Evolutionary conservation across 2,329 filamentous ascomycete genomes (phyloP).

Genomic region (Pestalotiopsis sp.): DNA sequence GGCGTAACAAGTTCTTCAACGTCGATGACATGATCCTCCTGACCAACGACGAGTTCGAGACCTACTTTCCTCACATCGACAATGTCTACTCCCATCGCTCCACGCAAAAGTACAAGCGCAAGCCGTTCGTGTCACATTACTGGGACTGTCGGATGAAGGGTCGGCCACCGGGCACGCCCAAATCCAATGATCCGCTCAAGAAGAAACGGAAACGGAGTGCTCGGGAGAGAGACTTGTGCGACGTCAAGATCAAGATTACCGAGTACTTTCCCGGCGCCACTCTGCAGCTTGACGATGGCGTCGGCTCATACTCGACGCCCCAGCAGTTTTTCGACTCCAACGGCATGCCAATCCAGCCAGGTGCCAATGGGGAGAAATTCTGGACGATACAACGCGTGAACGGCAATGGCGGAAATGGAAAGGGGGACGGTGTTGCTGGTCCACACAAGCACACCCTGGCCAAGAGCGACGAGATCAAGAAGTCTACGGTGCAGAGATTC

Average conservation of each 20-base stretch:
- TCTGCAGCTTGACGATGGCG: conserved; percentile 34
- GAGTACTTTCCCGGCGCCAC: conserved; percentile 69
- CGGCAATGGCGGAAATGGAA: conserved; percentile 74
- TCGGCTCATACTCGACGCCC: conserved; percentile 23
- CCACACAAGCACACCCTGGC: conserved; percentile 76
- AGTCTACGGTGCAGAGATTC: conserved; percentile 73
- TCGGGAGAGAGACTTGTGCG: conserved; percentile 78
- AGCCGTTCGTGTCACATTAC: conserved; percentile 82
- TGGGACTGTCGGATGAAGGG: conserved; percentile 86
- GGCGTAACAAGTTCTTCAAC: conserved; percentile 74
- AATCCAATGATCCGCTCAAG: conserved; percentile 78
- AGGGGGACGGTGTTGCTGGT: conserved; percentile 69
- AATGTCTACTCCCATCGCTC: conserved; percentile 85
- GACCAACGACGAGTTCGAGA: conserved; percentile 78
- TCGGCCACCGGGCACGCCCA: conserved; percentile 75
- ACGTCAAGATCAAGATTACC: conserved; percentile 86
- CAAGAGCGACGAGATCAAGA: conserved; percentile 79
- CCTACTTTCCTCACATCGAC: conserved; percentile 82
- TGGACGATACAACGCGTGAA: conserved; percentile 81
- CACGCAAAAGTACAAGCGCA: conserved; percentile 79
- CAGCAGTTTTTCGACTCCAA: conserved; percentile 26
- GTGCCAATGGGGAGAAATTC: conserved; percentile 55
- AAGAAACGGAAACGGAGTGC: conserved; percentile 79
- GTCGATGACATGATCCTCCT: conserved; percentile 74
- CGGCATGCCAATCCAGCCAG: conserved; percentile 34